A percentile compares a stretch with the other conserved stretches of the same genome.
Evolutionary conservation across 139 green algal genomes (phyloP).

Genomic region (Micractinium conductrix): DNA sequence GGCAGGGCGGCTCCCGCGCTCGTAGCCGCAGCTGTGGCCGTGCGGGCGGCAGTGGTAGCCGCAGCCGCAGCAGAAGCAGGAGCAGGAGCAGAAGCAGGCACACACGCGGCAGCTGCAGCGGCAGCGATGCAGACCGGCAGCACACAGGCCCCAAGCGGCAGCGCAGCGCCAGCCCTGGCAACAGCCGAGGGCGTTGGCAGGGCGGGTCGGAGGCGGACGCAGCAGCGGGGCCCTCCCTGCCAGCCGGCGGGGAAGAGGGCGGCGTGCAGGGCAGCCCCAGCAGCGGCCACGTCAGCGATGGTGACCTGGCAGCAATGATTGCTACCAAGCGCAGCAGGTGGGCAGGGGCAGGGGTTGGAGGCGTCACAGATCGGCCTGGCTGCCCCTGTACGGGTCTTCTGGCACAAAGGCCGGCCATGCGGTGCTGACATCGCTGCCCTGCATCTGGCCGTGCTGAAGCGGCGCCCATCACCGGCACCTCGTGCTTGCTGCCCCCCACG

Average conservation of each 20-base stretch:
- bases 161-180: neutral
- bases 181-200: neutral
- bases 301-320: slow-evolving; percentile 5
- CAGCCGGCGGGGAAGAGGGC: too few relatives aligned
- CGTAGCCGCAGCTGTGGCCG: neutral
- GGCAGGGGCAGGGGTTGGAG: neutral
- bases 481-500: neutral
- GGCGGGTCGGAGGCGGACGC: too few relatives aligned
- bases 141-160: too few relatives aligned
- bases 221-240: too few relatives aligned
- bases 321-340: slow-evolving; percentile 17
- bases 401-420: too few relatives aligned
- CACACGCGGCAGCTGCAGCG: neutral
- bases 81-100: neutral
- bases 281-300: too few relatives aligned
- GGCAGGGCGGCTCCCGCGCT: neutral
- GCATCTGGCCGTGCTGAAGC: too few relatives aligned
- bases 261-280: neutral
- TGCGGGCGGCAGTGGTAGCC: neutral
- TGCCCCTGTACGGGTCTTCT: too few relatives aligned
- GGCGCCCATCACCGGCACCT: too few relatives aligned
- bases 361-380: too few relatives aligned
- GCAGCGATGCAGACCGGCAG: neutral
- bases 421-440: too few relatives aligned
- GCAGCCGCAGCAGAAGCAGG: neutral